phyloP scores from a whole-genome alignment of 805 yeast genomes.

The Monosporozyma aerobia region DNA sequence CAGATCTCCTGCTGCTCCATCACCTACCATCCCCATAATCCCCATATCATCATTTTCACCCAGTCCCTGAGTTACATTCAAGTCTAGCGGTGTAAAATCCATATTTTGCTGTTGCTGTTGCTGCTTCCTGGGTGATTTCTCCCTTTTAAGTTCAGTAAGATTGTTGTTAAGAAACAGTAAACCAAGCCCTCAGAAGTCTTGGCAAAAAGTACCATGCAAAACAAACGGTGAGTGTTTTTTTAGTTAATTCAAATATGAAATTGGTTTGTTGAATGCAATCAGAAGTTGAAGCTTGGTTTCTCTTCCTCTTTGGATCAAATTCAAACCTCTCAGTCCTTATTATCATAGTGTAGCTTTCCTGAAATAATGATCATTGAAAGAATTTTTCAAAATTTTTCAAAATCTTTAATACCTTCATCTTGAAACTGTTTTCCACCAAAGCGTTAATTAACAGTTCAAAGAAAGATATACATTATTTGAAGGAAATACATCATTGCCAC shows the following conservation, averaged over 20 bases:
- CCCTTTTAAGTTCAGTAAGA: neutral
- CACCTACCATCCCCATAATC: neutral
- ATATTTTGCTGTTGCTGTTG: neutral
- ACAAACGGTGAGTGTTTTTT: neutral
- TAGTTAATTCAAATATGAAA: neutral
- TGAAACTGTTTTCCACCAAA: neutral
- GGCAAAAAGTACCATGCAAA: neutral
- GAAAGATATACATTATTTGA: neutral
- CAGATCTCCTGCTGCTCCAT: neutral
- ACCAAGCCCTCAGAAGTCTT: neutral
- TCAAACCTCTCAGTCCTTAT: neutral
- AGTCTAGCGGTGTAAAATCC: neutral
- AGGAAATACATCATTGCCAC: neutral
- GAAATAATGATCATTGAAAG: neutral
- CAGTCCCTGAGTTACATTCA: neutral
- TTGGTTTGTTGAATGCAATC: neutral
- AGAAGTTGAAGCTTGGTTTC: neutral
- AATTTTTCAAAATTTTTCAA: slow-evolving; percentile 1
- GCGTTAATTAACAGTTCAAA: neutral
- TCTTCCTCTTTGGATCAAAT: neutral
- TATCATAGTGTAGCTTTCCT: neutral
- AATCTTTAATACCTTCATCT: neutral
- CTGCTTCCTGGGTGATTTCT: neutral
- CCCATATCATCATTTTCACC: neutral
- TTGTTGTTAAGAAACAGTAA: neutral